Percentiles rank a stretch among this genome's conserved stretches.
These are phyloP conservation scores for Globisporangium spinosum DNA, from an alignment of 352 stramenopile species.

Conservation along the genomic window DNA sequence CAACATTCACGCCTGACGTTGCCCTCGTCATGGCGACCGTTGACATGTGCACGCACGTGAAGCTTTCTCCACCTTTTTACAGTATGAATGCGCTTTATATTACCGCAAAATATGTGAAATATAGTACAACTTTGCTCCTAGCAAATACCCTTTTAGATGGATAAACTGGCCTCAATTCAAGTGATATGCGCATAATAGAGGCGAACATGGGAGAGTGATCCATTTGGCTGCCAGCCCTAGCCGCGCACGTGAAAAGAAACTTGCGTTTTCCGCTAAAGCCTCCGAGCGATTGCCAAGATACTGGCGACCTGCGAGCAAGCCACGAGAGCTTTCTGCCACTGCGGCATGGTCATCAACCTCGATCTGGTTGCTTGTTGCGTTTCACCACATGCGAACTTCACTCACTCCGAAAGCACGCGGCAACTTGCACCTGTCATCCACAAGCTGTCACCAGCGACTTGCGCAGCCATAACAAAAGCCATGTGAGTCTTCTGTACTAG, in stretches of 20 bases:
- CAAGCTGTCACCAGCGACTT: neutral
- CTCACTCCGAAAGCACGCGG: neutral
- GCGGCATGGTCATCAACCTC: neutral
- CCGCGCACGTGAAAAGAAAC: neutral
- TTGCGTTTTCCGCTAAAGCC: neutral
- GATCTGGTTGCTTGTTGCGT: neutral
- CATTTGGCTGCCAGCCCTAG: neutral
- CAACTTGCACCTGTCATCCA: neutral
- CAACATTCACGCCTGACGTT: conserved; percentile 15
- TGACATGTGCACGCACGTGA: neutral
- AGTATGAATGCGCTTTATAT: neutral
- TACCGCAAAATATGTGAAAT: neutral
- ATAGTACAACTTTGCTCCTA: neutral
- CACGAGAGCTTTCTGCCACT: neutral
- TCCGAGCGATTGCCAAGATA: no score
- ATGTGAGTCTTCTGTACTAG: neutral
- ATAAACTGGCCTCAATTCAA: neutral
- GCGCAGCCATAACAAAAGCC: neutral
- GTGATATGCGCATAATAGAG: neutral
- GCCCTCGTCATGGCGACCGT: conserved; percentile 15
- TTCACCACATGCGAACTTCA: neutral
- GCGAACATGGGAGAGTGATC: neutral
- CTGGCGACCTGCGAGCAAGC: no score
- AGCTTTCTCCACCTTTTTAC: neutral
- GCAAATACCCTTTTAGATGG: no score